A percentile compares a stretch with the other conserved stretches of the same genome.
These are phyloP conservation scores for Endocarpon pusillum DNA, from an alignment of 495 filamentous ascomycete genomes.

Conservation along the genomic window DNA sequence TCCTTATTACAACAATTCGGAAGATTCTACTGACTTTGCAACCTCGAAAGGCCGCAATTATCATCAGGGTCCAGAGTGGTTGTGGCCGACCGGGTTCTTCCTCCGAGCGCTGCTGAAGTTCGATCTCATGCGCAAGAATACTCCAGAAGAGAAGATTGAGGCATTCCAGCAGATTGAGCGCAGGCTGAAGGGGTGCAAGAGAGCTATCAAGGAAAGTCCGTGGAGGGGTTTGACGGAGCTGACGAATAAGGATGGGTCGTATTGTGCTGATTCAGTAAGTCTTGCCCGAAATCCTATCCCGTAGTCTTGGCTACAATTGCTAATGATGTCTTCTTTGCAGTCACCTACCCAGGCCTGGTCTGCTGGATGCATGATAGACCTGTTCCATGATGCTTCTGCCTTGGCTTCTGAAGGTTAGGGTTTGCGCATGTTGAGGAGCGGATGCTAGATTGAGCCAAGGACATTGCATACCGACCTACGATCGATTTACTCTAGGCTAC, in stretches of 20 bases:
- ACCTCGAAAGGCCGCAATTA: conserved; percentile 92
- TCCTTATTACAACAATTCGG: conserved; percentile 84
- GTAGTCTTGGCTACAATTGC: conserved; percentile 1
- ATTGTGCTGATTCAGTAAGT: conserved; percentile 77
- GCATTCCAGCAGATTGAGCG: conserved; percentile 86
- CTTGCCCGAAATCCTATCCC: conserved; percentile 4
- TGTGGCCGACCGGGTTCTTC: conserved; percentile 97
- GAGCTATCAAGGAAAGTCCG: conserved; percentile 51
- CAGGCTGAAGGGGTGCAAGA: conserved; percentile 63
- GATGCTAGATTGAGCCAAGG: too few relatives aligned
- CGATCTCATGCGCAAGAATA: conserved; percentile 56
- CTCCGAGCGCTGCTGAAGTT: conserved; percentile 80
- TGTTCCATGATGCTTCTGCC: conserved; percentile 74
- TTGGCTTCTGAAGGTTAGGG: conserved; percentile 16
- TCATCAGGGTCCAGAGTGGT: conserved; percentile 96
- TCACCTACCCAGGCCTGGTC: conserved; percentile 95
- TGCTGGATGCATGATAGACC: conserved; percentile 77
- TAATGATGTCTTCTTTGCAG: conserved; percentile 24
- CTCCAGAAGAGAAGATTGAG: conserved; percentile 49
- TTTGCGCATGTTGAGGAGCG: too few relatives aligned
- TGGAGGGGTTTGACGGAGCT: conserved; percentile 93
- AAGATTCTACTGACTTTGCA: conserved; percentile 75
- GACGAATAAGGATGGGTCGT: conserved; percentile 71
- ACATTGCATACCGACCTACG: too few relatives aligned
- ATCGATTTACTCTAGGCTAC: too few relatives aligned